These are phyloP conservation scores for Thelonectria rubi DNA, from an alignment of 2,329 filamentous ascomycete species.

Conservation along the genomic window DNA sequence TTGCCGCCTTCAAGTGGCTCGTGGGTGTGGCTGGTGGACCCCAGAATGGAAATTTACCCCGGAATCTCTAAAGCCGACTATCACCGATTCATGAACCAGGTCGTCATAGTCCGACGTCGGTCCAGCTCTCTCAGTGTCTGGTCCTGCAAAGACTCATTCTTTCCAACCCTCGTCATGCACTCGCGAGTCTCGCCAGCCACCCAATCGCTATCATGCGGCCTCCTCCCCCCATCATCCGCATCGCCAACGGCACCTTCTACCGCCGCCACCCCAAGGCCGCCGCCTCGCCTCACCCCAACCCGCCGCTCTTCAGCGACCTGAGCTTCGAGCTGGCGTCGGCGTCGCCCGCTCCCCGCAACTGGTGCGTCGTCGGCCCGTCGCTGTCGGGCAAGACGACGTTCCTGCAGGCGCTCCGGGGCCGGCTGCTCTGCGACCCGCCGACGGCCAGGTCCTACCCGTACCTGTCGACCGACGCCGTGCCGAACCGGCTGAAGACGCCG, in stretches of 20 bases:
- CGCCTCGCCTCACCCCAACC: constrained; percentile 64
- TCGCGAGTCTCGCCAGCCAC: background rate
- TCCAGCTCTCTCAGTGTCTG: background rate
- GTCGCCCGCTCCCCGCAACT: constrained; percentile 66
- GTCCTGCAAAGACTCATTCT: background rate
- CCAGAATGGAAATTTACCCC: constrained; percentile 13
- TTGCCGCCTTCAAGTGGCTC: background rate
- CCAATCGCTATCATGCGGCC: constrained; percentile 49
- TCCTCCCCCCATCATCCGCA: constrained; percentile 70
- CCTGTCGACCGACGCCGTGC: constrained; percentile 70
- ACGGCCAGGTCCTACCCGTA: constrained; percentile 81
- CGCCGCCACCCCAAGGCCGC: constrained; percentile 71
- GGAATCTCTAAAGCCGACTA: constrained; percentile 25
- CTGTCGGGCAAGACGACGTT: constrained; percentile 84
- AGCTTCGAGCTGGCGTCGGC: constrained; percentile 74
- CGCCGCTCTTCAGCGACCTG: constrained; percentile 76
- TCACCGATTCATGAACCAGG: constrained; percentile 16
- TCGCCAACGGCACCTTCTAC: constrained; percentile 85
- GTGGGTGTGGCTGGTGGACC: background rate
- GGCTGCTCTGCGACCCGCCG: constrained; percentile 79
- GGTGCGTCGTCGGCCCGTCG: constrained; percentile 85
- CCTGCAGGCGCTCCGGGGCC: constrained; percentile 79
- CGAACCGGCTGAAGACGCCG: constrained; percentile 64
- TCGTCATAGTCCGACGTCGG: constrained; percentile 33
- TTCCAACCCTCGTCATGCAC: constrained; percentile 22